Conservation (phyloP, 257 asterid genomes). For the Handroanthus guayacan region DNA sequence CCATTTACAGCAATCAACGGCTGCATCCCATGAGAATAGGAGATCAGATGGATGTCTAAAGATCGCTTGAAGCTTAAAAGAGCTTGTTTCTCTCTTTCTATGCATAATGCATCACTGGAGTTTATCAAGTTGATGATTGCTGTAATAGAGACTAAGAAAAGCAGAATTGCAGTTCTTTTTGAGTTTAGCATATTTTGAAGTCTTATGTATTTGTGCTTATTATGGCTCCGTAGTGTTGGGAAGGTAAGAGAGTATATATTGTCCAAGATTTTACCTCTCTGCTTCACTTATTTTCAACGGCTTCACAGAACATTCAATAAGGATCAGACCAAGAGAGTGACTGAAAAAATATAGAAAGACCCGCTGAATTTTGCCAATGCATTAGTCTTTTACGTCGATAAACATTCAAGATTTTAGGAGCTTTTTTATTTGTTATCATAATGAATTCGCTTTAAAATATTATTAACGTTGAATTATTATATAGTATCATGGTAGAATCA, state of each 20-base stretch:
- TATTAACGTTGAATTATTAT: no score
- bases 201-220: neutral
- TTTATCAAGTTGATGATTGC: neutral
- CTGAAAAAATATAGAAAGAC: neutral
- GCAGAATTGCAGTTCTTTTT: neutral
- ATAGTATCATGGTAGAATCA: no score
- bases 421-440: neutral
- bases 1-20: conserved; percentile 41
- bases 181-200: conserved; percentile 4
- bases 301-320: neutral
- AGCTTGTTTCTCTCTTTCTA: conserved; percentile 34
- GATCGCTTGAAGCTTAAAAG: conserved; percentile 35
- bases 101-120: conserved; percentile 3
- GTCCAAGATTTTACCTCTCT: neutral
- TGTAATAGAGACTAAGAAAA: neutral
- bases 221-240: neutral
- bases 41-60: conserved; percentile 12
- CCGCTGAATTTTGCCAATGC: neutral
- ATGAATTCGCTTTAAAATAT: neutral
- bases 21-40: conserved; percentile 32
- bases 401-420: neutral
- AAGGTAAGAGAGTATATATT: neutral
- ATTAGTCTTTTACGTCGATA: neutral
- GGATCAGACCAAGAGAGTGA: neutral
- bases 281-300: neutral